Evolutionary conservation across 305 asterid species (phyloP).

Genomic region (Vinca major): DNA sequence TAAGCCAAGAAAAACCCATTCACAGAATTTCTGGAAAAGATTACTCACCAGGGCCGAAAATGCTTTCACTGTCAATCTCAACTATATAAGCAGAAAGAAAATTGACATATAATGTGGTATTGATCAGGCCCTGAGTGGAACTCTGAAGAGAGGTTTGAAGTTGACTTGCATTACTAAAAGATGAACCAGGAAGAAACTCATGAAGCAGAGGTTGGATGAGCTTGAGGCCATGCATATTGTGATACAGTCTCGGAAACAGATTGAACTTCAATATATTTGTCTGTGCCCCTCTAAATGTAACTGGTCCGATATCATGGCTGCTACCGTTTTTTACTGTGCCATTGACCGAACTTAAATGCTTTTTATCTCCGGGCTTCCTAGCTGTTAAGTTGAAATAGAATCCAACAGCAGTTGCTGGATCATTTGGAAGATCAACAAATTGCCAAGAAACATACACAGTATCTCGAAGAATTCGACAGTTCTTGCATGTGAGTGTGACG

Average conservation of each 20-base stretch:
- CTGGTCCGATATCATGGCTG: conserved; percentile 37
- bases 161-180: conserved; percentile 44
- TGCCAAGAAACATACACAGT: conserved; percentile 67
- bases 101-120: conserved; percentile 65
- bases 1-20: background rate
- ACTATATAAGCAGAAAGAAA: conserved; percentile 77
- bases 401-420: conserved; percentile 88
- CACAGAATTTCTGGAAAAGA: conserved; percentile 3
- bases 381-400: conserved; percentile 88
- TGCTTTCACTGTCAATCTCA: conserved; percentile 68
- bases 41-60: conserved; percentile 85
- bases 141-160: conserved; percentile 64
- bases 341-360: conserved; percentile 78
- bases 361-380: conserved; percentile 39
- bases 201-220: conserved; percentile 91
- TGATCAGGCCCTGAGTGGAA: conserved; percentile 62
- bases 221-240: conserved; percentile 54
- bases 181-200: conserved; percentile 87
- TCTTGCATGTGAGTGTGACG: conserved; percentile 50
- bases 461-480: conserved; percentile 57
- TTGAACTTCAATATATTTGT: conserved; percentile 81
- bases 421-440: conserved; percentile 74
- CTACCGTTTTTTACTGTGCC: conserved; percentile 59
- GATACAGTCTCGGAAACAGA: conserved; percentile 72
- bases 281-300: conserved; percentile 66